These are phyloP conservation scores for Dillenia suffruticosa DNA, from an alignment of 164 flowering plant genomes.

Conservation along the genomic window DNA sequence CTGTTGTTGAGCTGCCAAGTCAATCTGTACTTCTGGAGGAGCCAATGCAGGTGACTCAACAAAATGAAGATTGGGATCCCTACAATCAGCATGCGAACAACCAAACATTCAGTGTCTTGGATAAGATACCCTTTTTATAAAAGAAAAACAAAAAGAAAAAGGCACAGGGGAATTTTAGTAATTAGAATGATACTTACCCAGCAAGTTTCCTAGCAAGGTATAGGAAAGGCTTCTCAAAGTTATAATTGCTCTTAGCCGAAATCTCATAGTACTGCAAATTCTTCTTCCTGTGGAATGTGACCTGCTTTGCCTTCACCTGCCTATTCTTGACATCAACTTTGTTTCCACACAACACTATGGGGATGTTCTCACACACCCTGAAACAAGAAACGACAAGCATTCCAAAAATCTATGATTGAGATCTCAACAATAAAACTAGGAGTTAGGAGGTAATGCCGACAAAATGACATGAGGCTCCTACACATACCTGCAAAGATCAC, in stretches of 20 bases:
- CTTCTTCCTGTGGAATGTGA: constrained; percentile 85
- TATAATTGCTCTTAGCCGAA: constrained; percentile 86
- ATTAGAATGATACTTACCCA: constrained; percentile 39
- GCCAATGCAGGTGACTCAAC: constrained; percentile 66
- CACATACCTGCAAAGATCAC: constrained; percentile 80
- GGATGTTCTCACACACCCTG: constrained; percentile 85
- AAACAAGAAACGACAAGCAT: not conserved
- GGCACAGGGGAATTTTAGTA: not conserved
- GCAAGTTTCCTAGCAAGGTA: constrained; percentile 83
- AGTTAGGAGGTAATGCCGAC: not conserved
- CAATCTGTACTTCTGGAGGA: constrained; percentile 66
- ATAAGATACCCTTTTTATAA: not conserved
- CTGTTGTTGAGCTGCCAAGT: constrained; percentile 49
- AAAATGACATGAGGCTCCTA: too few relatives aligned
- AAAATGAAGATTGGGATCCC: constrained; percentile 62
- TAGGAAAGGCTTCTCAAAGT: constrained; percentile 79
- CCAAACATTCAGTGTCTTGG: not conserved
- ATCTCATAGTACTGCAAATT: constrained; percentile 82
- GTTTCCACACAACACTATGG: constrained; percentile 87
- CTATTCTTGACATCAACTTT: constrained; percentile 92
- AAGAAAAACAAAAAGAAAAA: not conserved
- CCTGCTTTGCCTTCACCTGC: constrained; percentile 92
- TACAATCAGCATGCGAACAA: constrained; percentile 10
- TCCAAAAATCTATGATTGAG: not conserved
- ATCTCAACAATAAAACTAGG: not conserved